Conservation (phyloP, 352 stramenopile species). For the Aphanomyces stellatus region DNA sequence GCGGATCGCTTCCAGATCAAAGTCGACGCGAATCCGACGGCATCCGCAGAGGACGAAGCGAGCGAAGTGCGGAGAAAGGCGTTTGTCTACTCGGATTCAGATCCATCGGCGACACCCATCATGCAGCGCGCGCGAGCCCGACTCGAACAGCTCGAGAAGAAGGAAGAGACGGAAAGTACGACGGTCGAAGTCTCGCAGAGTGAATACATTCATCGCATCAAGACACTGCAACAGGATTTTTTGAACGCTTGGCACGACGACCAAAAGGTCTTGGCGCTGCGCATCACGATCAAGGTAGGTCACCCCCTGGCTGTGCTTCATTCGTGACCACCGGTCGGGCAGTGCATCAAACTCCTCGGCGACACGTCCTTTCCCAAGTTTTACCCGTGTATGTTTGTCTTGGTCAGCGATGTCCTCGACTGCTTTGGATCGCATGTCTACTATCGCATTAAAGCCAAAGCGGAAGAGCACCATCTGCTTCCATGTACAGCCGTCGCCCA, state of each 20-base stretch:
- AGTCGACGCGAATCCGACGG: slow-evolving; percentile 59
- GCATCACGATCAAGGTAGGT: slow-evolving; percentile 82
- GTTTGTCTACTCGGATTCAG: slow-evolving; percentile 19
- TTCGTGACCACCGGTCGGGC: no score
- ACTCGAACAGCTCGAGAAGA: slow-evolving; percentile 49
- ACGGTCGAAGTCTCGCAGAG: slow-evolving; percentile 72
- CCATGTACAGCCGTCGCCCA: background rate
- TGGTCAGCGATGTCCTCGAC: slow-evolving; percentile 83
- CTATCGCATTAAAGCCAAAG: slow-evolving; percentile 58
- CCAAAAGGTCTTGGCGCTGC: slow-evolving; percentile 80
- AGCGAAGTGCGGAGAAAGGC: slow-evolving; percentile 32
- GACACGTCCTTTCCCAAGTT: slow-evolving; percentile 72
- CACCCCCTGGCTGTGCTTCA: background rate
- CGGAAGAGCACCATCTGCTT: slow-evolving; percentile 24
- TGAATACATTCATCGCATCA: slow-evolving; percentile 74
- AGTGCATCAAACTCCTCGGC: slow-evolving; percentile 68
- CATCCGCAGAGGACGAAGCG: slow-evolving; percentile 46
- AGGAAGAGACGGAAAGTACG: background rate
- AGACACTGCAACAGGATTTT: slow-evolving; percentile 64
- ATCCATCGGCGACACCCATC: slow-evolving; percentile 21
- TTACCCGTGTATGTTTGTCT: slow-evolving; percentile 86
- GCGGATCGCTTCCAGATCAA: slow-evolving; percentile 70
- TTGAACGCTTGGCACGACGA: slow-evolving; percentile 70
- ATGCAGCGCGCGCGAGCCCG: slow-evolving; percentile 62
- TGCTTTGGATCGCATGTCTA: slow-evolving; percentile 83